These are phyloP conservation scores for Agastache rugosa DNA, from an alignment of 257 asterid genomes.

Conservation along the genomic window DNA sequence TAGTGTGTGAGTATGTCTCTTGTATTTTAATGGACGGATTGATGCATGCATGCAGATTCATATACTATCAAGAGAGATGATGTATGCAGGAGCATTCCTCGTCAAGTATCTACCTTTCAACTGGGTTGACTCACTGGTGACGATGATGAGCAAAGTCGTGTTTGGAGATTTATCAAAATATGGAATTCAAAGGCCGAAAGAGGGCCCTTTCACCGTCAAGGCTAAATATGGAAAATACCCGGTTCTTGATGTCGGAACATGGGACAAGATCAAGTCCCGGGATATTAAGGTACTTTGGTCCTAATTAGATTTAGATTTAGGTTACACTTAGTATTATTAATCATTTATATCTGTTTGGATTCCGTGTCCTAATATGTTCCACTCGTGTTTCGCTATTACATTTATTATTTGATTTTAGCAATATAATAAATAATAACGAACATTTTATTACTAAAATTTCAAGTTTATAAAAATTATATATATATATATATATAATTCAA, in stretches of 20 bases:
- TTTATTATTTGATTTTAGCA: too few relatives aligned
- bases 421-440: too few relatives aligned
- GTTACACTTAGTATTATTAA: too few relatives aligned
- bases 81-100: conserved; percentile 35
- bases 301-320: too few relatives aligned
- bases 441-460: too few relatives aligned
- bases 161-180: conserved; percentile 57
- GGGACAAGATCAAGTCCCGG: conserved; percentile 51
- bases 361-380: too few relatives aligned
- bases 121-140: conserved; percentile 48
- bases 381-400: too few relatives aligned
- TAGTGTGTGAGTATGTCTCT: too few relatives aligned
- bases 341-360: too few relatives aligned
- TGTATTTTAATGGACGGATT: too few relatives aligned
- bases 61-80: conserved; percentile 53
- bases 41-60: conserved; percentile 44
- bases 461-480: too few relatives aligned
- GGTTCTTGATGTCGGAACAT: conserved; percentile 66
- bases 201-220: conserved; percentile 63
- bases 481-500: too few relatives aligned
- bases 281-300: conserved; percentile 8
- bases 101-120: conserved; percentile 37
- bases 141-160: conserved; percentile 48
- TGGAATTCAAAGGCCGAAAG: conserved; percentile 65
- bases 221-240: conserved; percentile 73